phyloP scores from a whole-genome alignment of 352 stramenopile genomes.

The Phytopythium helicoides region DNA sequence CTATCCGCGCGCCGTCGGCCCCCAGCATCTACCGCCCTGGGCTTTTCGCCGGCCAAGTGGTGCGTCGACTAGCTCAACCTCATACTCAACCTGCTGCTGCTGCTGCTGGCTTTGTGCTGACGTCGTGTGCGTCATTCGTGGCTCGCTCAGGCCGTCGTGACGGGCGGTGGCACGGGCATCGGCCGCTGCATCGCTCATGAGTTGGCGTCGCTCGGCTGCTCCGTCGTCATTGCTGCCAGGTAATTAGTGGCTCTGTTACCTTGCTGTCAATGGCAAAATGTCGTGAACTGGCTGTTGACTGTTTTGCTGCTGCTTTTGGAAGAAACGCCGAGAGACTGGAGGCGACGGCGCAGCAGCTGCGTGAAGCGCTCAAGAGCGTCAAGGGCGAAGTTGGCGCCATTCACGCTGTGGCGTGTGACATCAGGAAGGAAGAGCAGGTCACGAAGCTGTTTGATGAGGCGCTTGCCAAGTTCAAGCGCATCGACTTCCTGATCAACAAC shows the following conservation, averaged over 20 bases:
- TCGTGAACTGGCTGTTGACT: conserved; percentile 44
- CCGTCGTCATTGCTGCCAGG: conserved; percentile 66
- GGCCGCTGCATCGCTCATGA: conserved; percentile 73
- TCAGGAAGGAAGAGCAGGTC: conserved; percentile 73
- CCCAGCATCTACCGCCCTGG: conserved; percentile 57
- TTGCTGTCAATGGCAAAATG: not conserved
- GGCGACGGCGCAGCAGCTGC: conserved; percentile 54
- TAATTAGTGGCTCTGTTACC: conserved; percentile 5
- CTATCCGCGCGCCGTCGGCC: conserved; percentile 52
- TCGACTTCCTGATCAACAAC: conserved; percentile 95
- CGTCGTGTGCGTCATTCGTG: conserved; percentile 2
- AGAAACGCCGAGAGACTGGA: conserved; percentile 72
- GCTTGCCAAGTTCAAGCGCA: conserved; percentile 73
- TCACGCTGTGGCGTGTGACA: conserved; percentile 66
- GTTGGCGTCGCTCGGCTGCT: conserved; percentile 61
- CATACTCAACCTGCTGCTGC: conserved; percentile 19
- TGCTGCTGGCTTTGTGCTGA: not conserved
- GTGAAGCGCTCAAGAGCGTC: conserved; percentile 35
- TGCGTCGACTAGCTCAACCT: conserved; percentile 11
- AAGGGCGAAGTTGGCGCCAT: conserved; percentile 37
- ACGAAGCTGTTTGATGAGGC: conserved; percentile 63
- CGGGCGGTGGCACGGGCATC: conserved; percentile 77
- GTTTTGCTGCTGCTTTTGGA: not conserved
- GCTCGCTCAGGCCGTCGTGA: conserved; percentile 52
- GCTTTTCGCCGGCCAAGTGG: conserved; percentile 63